Base-by-base conservation (phyloP, 345 rosid species). In the Odontarrhena argentea region DNA sequence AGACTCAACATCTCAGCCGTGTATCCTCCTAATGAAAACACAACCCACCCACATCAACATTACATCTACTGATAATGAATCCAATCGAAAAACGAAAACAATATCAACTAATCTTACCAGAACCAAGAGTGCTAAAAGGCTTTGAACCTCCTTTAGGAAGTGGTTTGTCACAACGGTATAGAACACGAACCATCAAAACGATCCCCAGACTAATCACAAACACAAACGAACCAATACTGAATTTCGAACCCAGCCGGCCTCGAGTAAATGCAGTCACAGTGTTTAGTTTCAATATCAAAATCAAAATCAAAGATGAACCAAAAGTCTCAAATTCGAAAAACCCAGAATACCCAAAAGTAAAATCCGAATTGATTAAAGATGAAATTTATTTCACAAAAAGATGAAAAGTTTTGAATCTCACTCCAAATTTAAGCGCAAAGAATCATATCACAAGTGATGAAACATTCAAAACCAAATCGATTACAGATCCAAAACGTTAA, bases 1-100 rank as follows among this genome's bases (percentile, higher is more conserved):
- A 94, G 79, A 70, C 86, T 83, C 73, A 91, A 77, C 95, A 94
- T 94, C 88, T 91, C 96, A 35, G 99, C 99, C 1, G 97, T 88
- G 73, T 94, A 97, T 18, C 97, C 99, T 12, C 96, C 97, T 91
- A 40, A 43, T 60, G 34, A 61, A 49, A 62, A n/a, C n/a, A 67
- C 0, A 30, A 34, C 60, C 37, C 46, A 49, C 5, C n/a, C n/a
- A n/a, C n/a, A 70, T 1, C 0, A 26, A 60, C 18, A 50, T 9
- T 28, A 32, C 43, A 12, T 34, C 14, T 8, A 43, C 55, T 5
- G 32, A 62, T 7, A 9, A 44, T 25, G 8, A 41, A 30, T 9
- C 26, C 22, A 60, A 55, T 9, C 3, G 1, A 50, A 32, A 28
- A 32, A 60, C 7, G 1, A 12, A 49, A 12, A 50, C 3, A 14